Evolutionary conservation across 2,329 filamentous ascomycete species (phyloP).

Genomic region (Mollisia scopiformis): DNA sequence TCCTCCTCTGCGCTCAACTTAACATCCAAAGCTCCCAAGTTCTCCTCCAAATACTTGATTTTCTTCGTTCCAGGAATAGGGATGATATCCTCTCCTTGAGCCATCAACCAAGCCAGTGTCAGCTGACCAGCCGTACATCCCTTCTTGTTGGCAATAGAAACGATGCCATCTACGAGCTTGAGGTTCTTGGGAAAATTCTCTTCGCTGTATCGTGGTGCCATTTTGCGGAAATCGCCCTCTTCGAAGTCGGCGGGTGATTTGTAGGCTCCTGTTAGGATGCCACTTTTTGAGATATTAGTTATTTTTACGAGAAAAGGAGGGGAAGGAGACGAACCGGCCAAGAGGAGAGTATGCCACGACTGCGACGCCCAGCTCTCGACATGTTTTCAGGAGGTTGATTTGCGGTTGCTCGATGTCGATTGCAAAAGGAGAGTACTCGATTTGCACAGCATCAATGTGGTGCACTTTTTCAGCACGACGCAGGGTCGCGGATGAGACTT

Average conservation of each 20-base stretch:
- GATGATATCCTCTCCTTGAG: slow-evolving; percentile 61
- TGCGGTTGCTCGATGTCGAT: slow-evolving; percentile 58
- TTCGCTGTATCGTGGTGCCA: slow-evolving; percentile 49
- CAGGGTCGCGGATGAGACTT: slow-evolving; percentile 51
- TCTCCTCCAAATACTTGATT: slow-evolving; percentile 51
- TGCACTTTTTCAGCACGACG: slow-evolving; percentile 53
- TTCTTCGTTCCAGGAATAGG: slow-evolving; percentile 59
- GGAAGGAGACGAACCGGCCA: slow-evolving; percentile 52
- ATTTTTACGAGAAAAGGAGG: neutral
- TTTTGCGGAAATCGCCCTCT: slow-evolving; percentile 52
- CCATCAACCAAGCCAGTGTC: slow-evolving; percentile 64
- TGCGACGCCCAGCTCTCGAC: slow-evolving; percentile 52
- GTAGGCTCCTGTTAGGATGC: slow-evolving; percentile 51
- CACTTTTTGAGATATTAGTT: too few relatives aligned
- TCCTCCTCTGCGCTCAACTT: slow-evolving; percentile 41
- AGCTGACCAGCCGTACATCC: slow-evolving; percentile 58
- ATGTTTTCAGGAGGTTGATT: slow-evolving; percentile 52
- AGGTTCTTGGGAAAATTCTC: slow-evolving; percentile 57
- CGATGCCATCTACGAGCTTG: slow-evolving; percentile 53
- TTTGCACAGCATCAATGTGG: slow-evolving; percentile 53
- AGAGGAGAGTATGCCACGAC: slow-evolving; percentile 40
- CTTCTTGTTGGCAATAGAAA: slow-evolving; percentile 54
- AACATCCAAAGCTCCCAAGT: slow-evolving; percentile 40
- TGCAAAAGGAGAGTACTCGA: slow-evolving; percentile 56
- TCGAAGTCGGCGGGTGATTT: slow-evolving; percentile 49